Conservation (phyloP, 108 stramenopile genomes). For the Hondaea fermentalgiana region DNA sequence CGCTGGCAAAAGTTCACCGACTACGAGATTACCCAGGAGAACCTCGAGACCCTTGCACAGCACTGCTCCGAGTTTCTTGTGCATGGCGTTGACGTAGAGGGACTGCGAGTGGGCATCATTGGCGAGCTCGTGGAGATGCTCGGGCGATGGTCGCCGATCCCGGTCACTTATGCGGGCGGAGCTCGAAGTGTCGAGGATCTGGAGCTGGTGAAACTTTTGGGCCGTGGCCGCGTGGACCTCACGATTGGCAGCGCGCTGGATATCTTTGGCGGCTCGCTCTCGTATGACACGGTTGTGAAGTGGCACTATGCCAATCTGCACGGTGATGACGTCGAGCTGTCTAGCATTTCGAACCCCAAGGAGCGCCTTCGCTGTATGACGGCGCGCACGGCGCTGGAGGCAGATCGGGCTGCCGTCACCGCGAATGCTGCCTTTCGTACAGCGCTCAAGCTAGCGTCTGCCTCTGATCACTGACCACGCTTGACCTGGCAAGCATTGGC, state of each 20-base stretch:
- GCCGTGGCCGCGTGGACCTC: constrained; percentile 81
- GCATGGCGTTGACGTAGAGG: constrained; percentile 96
- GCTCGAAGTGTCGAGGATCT: constrained; percentile 73
- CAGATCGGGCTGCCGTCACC: background rate
- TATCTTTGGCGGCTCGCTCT: constrained; percentile 84
- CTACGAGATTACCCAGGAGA: constrained; percentile 53
- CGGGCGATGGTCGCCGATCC: constrained; percentile 67
- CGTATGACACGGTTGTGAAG: constrained; percentile 76
- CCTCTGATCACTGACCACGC: background rate
- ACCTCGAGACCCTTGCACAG: constrained; percentile 54
- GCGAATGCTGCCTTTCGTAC: background rate
- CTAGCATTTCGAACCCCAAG: background rate
- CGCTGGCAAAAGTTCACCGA: constrained; percentile 90
- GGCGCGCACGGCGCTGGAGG: background rate
- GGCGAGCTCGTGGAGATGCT: constrained; percentile 78
- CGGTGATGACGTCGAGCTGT: background rate
- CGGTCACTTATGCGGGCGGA: constrained; percentile 97
- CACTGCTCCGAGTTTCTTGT: constrained; percentile 93
- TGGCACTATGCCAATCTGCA: constrained; percentile 74
- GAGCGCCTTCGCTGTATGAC: background rate
- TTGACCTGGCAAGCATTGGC: too few relatives aligned
- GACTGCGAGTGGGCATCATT: constrained; percentile 82
- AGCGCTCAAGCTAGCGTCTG: background rate
- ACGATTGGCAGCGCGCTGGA: constrained; percentile 94
- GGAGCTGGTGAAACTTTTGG: constrained; percentile 70